phyloP scores from a whole-genome alignment of 2,329 filamentous ascomycete species.

The Paraconiothyrium sp. region DNA sequence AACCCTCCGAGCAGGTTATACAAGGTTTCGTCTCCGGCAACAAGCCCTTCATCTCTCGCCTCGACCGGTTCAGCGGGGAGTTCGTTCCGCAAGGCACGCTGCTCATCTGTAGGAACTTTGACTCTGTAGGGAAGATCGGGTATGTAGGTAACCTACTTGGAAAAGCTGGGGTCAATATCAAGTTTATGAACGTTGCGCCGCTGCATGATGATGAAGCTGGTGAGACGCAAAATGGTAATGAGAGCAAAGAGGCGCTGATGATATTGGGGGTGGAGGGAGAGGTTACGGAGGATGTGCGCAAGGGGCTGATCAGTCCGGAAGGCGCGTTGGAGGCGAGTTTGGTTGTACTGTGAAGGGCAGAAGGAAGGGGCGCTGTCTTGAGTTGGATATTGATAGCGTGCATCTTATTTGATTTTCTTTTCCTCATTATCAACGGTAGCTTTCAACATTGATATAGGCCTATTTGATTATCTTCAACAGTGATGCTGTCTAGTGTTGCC shows the following conservation, averaged over 20 bases:
- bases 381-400: neutral
- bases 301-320: constrained; percentile 58
- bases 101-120: constrained; percentile 83
- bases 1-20: constrained; percentile 60
- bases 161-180: constrained; percentile 77
- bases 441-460: neutral
- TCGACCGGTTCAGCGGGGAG: constrained; percentile 77
- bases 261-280: constrained; percentile 77
- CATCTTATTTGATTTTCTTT: too few relatives aligned
- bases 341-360: constrained; percentile 54
- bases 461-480: neutral
- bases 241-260: constrained; percentile 77
- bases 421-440: neutral
- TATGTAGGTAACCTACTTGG: constrained; percentile 78
- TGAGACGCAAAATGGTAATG: constrained; percentile 35
- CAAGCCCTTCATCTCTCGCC: constrained; percentile 73
- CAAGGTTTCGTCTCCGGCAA: constrained; percentile 74
- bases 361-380: neutral
- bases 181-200: constrained; percentile 78
- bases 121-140: constrained; percentile 83
- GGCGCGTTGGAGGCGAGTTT: constrained; percentile 63
- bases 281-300: constrained; percentile 66
- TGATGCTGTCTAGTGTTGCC: neutral
- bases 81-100: constrained; percentile 79
- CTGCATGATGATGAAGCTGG: constrained; percentile 55